A percentile compares a stretch with the other conserved stretches of the same genome.
Conservation (phyloP, 139 green algal genomes). For the Chlamydomonas eustigma region DNA sequence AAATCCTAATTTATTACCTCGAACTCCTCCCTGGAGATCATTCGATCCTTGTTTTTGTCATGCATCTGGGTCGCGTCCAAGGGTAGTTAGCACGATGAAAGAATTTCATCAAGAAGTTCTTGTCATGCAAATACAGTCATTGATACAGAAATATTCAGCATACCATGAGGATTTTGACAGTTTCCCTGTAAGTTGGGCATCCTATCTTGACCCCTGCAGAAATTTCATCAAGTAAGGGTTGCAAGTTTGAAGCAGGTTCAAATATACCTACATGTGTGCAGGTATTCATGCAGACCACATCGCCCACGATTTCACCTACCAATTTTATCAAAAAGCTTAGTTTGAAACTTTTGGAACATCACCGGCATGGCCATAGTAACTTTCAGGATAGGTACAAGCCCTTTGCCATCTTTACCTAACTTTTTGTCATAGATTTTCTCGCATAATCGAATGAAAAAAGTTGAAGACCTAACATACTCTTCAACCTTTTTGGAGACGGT, state of each 20-base stretch:
- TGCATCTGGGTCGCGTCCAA: too few species aligned
- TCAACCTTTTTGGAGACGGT: too few species aligned
- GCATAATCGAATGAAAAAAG: background rate
- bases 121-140: too few species aligned
- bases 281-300: too few species aligned
- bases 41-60: background rate
- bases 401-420: background rate
- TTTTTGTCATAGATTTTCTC: slow-evolving; percentile 1
- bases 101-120: too few species aligned
- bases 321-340: background rate
- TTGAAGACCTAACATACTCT: background rate
- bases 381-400: background rate
- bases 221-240: too few species aligned
- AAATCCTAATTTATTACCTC: background rate
- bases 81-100: too few species aligned
- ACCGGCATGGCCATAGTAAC: background rate
- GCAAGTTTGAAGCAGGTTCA: background rate
- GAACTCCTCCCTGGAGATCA: background rate
- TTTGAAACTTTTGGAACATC: slow-evolving; percentile 3
- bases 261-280: too few species aligned
- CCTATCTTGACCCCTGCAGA: background rate
- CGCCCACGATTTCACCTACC: too few species aligned
- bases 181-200: background rate
- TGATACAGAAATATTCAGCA: too few species aligned
- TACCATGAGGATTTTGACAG: background rate